Evolutionary conservation across 257 asterid species (phyloP).

Genomic region (Solanum dulcamara): DNA sequence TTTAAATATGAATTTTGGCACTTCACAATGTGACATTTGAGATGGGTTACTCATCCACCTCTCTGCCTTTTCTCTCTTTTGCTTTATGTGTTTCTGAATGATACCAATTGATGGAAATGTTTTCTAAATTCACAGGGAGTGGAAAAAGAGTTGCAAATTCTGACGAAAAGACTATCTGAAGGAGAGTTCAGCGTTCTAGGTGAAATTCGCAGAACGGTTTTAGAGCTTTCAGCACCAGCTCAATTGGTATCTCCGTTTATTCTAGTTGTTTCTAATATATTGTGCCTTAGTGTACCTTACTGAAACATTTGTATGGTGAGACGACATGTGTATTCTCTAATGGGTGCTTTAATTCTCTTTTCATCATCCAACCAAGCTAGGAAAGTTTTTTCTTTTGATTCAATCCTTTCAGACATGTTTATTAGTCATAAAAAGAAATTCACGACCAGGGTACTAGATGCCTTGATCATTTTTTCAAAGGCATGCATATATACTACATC

Average conservation of each 20-base stretch:
- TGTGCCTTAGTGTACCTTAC: background rate
- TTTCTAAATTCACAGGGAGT: slow-evolving; percentile 45
- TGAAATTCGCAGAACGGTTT: slow-evolving; percentile 65
- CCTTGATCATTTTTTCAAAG: background rate
- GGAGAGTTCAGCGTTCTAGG: slow-evolving; percentile 59
- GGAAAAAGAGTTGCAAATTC: slow-evolving; percentile 42
- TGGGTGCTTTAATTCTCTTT: background rate
- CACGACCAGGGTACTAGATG: background rate
- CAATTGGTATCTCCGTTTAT: slow-evolving; percentile 45
- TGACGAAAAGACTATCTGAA: slow-evolving; percentile 38
- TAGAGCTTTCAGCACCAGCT: slow-evolving; percentile 80
- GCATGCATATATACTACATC: background rate
- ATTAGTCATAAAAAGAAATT: background rate
- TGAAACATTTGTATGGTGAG: background rate
- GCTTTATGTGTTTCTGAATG: background rate
- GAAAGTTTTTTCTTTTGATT: background rate
- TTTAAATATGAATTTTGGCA: background rate
- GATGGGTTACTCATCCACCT: background rate
- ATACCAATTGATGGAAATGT: background rate
- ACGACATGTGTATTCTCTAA: background rate
- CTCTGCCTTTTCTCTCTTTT: background rate
- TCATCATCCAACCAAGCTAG: background rate
- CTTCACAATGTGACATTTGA: background rate
- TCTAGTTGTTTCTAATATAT: background rate
- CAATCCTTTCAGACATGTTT: background rate